A percentile compares a stretch with the other conserved stretches of the same genome.
phyloP scores from a whole-genome alignment of 2,329 filamentous ascomycete species.

The Dryadomyces quercus-mongolicae region DNA sequence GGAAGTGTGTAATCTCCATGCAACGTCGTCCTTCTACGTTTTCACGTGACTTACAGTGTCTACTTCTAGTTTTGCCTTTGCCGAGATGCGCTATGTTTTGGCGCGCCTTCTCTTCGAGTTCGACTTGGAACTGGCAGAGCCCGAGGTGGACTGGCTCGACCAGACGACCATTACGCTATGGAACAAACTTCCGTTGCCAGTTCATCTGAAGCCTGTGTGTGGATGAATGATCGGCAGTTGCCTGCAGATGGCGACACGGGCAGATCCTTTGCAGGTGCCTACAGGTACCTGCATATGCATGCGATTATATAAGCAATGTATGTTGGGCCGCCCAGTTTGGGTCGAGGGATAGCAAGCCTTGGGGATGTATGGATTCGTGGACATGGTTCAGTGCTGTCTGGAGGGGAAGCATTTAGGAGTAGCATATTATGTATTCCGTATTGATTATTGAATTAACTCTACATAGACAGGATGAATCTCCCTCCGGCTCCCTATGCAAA shows the following conservation, averaged over 20 bases:
- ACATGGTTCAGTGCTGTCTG: too few relatives aligned
- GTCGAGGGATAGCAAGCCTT: too few relatives aligned
- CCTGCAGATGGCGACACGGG: too few relatives aligned
- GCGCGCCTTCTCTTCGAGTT: constrained; percentile 23
- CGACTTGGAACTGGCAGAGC: constrained; percentile 18
- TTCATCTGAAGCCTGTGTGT: constrained; percentile 1
- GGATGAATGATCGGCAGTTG: too few relatives aligned
- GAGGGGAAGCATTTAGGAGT: too few relatives aligned
- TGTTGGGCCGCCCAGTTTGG: too few relatives aligned
- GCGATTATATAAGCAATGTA: too few relatives aligned
- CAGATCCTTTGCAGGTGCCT: too few relatives aligned
- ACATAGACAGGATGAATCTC: too few relatives aligned
- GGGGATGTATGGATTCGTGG: too few relatives aligned
- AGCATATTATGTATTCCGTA: background rate
- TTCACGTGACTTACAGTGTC: background rate
- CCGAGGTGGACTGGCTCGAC: constrained; percentile 16
- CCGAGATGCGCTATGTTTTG: constrained; percentile 24
- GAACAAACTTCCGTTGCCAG: constrained; percentile 17
- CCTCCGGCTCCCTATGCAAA: constrained; percentile 4
- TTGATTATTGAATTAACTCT: constrained; percentile 39
- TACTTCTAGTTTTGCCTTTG: constrained; percentile 21
- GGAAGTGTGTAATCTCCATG: constrained; percentile 6
- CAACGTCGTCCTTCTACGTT: too few relatives aligned
- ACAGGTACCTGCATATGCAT: too few relatives aligned
- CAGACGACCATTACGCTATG: constrained; percentile 20